A percentile compares a stretch with the other conserved stretches of the same genome.
Conservation (phyloP, 2,329 filamentous ascomycete genomes). For the Cladophialophora yegresii region DNA sequence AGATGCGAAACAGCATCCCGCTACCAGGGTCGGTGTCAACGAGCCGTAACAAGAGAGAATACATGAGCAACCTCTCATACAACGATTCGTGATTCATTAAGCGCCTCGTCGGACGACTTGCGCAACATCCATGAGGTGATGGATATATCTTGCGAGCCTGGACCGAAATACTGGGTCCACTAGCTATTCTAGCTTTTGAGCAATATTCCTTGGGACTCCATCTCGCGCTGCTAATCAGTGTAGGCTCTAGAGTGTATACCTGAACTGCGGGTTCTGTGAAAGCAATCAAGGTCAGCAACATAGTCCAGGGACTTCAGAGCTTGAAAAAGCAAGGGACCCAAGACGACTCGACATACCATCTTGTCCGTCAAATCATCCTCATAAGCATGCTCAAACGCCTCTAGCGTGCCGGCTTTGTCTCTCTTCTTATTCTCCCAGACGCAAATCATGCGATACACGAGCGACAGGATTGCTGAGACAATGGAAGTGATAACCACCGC, state of each 20-base stretch:
- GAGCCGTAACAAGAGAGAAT: neutral
- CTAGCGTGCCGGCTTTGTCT: constrained; percentile 38
- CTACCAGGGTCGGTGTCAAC: neutral
- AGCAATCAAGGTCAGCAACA: neutral
- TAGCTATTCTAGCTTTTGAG: neutral
- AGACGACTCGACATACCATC: constrained; percentile 27
- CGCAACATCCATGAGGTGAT: neutral
- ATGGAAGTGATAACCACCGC: constrained; percentile 34
- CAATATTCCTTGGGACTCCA: neutral
- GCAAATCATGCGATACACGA: constrained; percentile 28
- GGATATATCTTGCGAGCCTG: neutral
- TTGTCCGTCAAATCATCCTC: constrained; percentile 56
- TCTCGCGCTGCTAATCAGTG: neutral
- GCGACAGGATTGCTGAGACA: constrained; percentile 37
- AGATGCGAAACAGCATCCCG: neutral
- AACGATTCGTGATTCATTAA: neutral
- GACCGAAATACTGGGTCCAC: neutral
- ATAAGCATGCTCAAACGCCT: constrained; percentile 56
- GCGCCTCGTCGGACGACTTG: neutral
- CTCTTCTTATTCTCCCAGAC: constrained; percentile 36
- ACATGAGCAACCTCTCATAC: neutral
- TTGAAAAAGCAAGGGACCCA: neutral
- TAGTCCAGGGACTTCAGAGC: neutral
- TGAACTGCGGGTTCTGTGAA: neutral
- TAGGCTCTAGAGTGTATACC: neutral